phyloP scores from a whole-genome alignment of 192 early-diverging fungal species.

The Coemansia sp. region DNA sequence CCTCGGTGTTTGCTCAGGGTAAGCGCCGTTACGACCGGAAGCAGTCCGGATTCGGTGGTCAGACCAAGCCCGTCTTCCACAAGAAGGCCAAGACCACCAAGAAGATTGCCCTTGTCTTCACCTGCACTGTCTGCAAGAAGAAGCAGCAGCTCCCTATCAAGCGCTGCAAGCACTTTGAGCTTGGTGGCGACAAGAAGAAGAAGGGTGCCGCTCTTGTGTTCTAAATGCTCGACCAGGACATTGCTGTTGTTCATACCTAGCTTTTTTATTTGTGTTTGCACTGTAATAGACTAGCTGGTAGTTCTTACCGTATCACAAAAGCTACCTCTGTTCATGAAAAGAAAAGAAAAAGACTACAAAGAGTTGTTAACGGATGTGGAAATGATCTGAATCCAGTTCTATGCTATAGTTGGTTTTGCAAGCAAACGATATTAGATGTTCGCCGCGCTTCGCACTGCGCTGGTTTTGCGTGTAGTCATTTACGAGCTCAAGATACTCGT shows the following conservation, averaged over 20 bases:
- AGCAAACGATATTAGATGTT: background rate
- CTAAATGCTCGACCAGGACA: slow-evolving; percentile 56
- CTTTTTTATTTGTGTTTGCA: slow-evolving; percentile 7
- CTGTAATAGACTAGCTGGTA: slow-evolving; percentile 11
- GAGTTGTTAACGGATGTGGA: too few relatives aligned
- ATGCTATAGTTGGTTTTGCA: background rate
- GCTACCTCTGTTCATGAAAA: too few relatives aligned
- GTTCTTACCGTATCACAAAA: slow-evolving; percentile 5
- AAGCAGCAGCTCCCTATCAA: slow-evolving; percentile 96
- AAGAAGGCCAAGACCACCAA: slow-evolving; percentile 99
- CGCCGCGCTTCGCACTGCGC: background rate
- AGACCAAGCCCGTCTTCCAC: slow-evolving; percentile 99
- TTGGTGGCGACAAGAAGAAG: slow-evolving; percentile 99
- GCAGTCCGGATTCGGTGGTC: slow-evolving; percentile 99
- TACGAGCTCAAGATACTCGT: background rate
- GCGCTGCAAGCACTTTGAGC: slow-evolving; percentile 99
- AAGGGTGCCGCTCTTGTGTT: slow-evolving; percentile 84
- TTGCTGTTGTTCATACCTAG: slow-evolving; percentile 8
- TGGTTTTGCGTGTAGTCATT: background rate
- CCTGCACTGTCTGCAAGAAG: slow-evolving; percentile 99
- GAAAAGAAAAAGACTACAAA: background rate
- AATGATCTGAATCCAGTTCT: background rate
- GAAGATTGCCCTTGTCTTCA: slow-evolving; percentile 98
- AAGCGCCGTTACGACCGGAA: slow-evolving; percentile 97
- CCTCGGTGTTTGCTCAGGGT: slow-evolving; percentile 99